Evolutionary conservation across 176 grass and related monocot genomes (phyloP).

Genomic region (Avena insularis): DNA sequence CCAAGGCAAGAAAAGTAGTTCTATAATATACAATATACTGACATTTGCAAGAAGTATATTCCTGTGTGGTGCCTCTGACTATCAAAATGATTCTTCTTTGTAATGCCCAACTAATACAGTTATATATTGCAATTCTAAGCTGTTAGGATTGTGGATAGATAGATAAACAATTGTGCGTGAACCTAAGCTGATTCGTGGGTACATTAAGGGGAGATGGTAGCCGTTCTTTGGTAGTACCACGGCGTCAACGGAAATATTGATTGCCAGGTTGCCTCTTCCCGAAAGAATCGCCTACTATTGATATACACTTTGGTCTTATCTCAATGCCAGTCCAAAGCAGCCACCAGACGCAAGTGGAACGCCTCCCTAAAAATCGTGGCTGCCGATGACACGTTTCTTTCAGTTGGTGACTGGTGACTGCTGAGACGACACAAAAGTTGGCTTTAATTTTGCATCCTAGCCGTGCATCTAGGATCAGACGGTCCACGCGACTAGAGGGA

Average conservation of each 20-base stretch:
- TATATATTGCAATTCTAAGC: not conserved
- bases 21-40: not conserved
- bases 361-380: not conserved
- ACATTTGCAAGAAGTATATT: not conserved
- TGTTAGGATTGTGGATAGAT: not conserved
- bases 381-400: not conserved
- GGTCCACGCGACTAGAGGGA: not conserved
- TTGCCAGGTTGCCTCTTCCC: not conserved
- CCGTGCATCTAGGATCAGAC: constrained; percentile 24
- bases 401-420: not conserved
- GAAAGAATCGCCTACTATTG: constrained; percentile 18
- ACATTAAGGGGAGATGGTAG: not conserved
- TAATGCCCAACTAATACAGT: not conserved
- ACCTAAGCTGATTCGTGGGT: not conserved
- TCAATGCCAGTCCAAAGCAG: not conserved
- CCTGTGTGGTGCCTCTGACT: not conserved
- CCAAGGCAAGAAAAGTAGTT: not conserved
- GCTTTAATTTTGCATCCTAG: not conserved
- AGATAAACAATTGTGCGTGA: not conserved
- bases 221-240: not conserved
- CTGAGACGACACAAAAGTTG: not conserved
- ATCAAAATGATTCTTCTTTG: not conserved
- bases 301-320: not conserved
- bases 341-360: not conserved
- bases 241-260: constrained; percentile 27